These are phyloP conservation scores for Peronospora tabacina DNA, from an alignment of 352 stramenopile genomes.

Conservation along the genomic window DNA sequence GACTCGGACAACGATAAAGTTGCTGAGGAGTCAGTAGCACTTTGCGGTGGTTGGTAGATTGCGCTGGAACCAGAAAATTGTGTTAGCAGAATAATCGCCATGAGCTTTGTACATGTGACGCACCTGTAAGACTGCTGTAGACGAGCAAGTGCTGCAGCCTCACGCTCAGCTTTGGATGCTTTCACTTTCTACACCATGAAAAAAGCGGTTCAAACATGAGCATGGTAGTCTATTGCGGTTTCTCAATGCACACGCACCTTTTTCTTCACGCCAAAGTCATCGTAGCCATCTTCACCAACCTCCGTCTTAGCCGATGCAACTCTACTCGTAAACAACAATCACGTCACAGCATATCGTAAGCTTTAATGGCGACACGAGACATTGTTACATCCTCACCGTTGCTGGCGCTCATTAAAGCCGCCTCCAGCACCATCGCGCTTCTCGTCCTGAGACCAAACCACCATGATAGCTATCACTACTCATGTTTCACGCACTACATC, in stretches of 20 bases:
- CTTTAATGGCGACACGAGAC: background rate
- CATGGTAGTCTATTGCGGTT: background rate
- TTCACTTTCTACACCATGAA: slow-evolving; percentile 41
- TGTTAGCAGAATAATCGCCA: slow-evolving; percentile 1
- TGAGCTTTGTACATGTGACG: background rate
- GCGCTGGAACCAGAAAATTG: slow-evolving; percentile 22
- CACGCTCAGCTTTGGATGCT: slow-evolving; percentile 63
- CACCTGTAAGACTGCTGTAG: slow-evolving; percentile 79
- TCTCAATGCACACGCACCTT: slow-evolving; percentile 33
- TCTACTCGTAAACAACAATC: slow-evolving; percentile 15
- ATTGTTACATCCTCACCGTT: slow-evolving; percentile 38
- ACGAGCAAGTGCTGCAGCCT: slow-evolving; percentile 71
- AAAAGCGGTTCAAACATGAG: background rate
- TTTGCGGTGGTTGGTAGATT: slow-evolving; percentile 38
- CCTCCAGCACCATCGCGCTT: slow-evolving; percentile 68
- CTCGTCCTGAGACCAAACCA: slow-evolving; percentile 42
- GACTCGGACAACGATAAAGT: background rate
- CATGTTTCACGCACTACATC: background rate
- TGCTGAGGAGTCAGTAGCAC: slow-evolving; percentile 5
- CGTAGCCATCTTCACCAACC: slow-evolving; percentile 80
- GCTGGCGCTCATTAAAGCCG: slow-evolving; percentile 79
- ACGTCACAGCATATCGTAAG: slow-evolving; percentile 3
- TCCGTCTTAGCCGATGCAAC: slow-evolving; percentile 69
- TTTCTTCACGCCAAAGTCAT: slow-evolving; percentile 83
- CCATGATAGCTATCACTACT: background rate